Percentiles rank a stretch among this genome's conserved stretches.
These are phyloP conservation scores for Trametes versicolor DNA, from an alignment of 1,284 basidiomycete genomes.

Conservation along the genomic window DNA sequence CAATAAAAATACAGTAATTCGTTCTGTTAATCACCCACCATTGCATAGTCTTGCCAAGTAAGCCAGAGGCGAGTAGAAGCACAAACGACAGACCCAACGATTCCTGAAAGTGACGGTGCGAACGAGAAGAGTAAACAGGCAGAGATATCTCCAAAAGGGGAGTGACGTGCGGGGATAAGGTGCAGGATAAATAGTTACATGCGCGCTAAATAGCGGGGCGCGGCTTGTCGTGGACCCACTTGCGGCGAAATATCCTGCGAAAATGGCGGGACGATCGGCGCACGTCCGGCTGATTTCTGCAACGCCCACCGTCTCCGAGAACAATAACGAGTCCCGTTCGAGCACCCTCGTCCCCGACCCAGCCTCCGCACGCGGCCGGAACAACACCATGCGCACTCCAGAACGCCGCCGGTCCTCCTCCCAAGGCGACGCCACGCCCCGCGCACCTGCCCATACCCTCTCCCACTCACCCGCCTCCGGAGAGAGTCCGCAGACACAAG, in stretches of 20 bases:
- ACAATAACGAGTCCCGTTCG: slow-evolving; percentile 3
- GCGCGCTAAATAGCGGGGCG: background rate
- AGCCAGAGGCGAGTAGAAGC: no score
- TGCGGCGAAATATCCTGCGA: slow-evolving; percentile 4
- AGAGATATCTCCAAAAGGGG: no score
- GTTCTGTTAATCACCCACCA: no score
- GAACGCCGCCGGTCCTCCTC: slow-evolving; percentile 42
- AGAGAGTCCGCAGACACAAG: background rate
- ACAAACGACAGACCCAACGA: no score
- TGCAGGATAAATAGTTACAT: background rate
- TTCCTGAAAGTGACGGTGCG: no score
- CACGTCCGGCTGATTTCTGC: slow-evolving; percentile 31
- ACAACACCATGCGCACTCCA: slow-evolving; percentile 26
- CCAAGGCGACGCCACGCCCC: slow-evolving; percentile 41
- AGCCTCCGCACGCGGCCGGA: background rate
- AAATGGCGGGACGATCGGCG: slow-evolving; percentile 35
- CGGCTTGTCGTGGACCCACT: background rate
- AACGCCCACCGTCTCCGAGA: slow-evolving; percentile 7
- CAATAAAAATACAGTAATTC: no score
- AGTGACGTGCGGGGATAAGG: background rate
- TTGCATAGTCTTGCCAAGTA: no score
- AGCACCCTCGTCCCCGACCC: background rate
- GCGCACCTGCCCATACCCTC: slow-evolving; percentile 23
- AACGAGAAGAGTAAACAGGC: no score
- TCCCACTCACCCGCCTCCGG: background rate